Evolutionary conservation across 1,139 yeast genomes (phyloP), one percentile per base, ranked within the genome.

Genomic region (Debaryomyces robertsiae): DNA sequence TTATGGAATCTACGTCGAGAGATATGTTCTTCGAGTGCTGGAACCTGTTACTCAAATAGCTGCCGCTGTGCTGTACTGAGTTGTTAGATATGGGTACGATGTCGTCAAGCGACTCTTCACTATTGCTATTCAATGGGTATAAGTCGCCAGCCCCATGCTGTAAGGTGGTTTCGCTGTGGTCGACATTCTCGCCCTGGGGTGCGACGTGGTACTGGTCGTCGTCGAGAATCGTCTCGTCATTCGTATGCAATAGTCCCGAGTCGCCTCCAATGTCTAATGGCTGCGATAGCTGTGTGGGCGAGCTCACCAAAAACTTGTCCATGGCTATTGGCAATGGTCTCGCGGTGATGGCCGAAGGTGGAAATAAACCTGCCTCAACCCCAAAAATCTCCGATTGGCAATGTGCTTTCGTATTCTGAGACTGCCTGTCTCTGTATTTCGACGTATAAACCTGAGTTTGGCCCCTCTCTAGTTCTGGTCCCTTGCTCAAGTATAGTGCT

Each of bases 281-380:
- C 48, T 68, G 73, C 7, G 67, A 54, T 49, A 63, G 57, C 56
- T 60, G 72, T 27, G 69, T 58, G 15, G 77, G 77, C 29, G 75
- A 69, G 55, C 76, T 69, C 69, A 72, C 62, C 39, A 71, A 63
- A 50, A 61, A 70, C 48, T 70, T 69, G 43, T 72, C 77, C 77
- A 72, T 71, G 14, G 22, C 22, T 19, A n/a, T 7, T 6, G 22
- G 22, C 22, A 6, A 19, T 7, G 22, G 7, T 19, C 22, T 19
- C 7, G 22, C 7, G 5, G 22, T 19, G 22, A 19, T 19, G 7
- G 22, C 7, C 7, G 22, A 6, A 19, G 22, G 22, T 19, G n/a
- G n/a, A n/a, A n/a, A n/a, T n/a, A n/a, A n/a, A n/a, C n/a, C n/a
- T n/a, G n/a, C n/a, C n/a, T n/a, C n/a, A n/a, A n/a, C n/a, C n/a